These are phyloP conservation scores for Trichosanthes cucumerina DNA, from an alignment of 306 rosid genomes.

Conservation along the genomic window DNA sequence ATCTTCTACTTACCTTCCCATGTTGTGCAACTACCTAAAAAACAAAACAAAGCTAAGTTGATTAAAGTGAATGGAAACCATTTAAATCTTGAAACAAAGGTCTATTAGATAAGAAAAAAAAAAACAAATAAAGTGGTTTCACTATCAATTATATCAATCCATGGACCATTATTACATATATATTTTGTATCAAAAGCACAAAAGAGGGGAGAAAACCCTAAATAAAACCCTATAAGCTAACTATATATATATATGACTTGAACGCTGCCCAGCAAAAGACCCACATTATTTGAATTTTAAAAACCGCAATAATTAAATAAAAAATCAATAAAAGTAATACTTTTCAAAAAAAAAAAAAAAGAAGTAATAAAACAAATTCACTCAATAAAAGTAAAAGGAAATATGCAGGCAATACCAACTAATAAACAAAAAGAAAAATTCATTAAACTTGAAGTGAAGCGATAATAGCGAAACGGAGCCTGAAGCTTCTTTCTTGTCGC, in stretches of 20 bases:
- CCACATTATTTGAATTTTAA: background rate
- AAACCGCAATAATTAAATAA: background rate
- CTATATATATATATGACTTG: background rate
- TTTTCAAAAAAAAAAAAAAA: too few relatives aligned
- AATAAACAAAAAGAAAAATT: background rate
- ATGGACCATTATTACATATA: background rate
- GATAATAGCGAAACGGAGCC: conserved; percentile 22
- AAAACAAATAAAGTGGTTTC: background rate
- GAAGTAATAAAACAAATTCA: background rate
- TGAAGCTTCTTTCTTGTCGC: conserved; percentile 23
- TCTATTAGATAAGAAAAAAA: background rate
- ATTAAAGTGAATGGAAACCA: too few relatives aligned
- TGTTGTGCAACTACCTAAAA: too few relatives aligned
- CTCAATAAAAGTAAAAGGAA: background rate
- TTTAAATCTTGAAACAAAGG: background rate
- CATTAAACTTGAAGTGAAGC: conserved; percentile 3
- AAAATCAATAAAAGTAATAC: background rate
- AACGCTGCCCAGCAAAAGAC: background rate
- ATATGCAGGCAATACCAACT: background rate
- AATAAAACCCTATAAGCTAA: background rate
- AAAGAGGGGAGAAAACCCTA: background rate
- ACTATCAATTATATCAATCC: background rate
- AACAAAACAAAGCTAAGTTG: too few relatives aligned
- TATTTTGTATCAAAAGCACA: background rate
- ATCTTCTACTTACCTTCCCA: too few relatives aligned